phyloP scores from a whole-genome alignment of 345 rosid genomes.

The Populus nigra region DNA sequence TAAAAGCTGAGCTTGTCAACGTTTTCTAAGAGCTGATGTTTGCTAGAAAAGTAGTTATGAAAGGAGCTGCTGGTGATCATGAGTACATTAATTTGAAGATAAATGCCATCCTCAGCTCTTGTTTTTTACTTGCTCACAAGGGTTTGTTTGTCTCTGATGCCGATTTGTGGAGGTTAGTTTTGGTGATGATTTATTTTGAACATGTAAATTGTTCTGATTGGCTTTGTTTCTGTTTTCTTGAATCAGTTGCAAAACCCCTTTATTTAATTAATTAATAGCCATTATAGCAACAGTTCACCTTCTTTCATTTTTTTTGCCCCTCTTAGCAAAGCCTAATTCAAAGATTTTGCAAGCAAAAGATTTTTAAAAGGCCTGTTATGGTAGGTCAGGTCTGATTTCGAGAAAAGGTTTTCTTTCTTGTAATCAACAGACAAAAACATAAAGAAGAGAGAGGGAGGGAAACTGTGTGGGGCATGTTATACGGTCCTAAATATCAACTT shows the following conservation, averaged over 20 bases:
- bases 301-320: background rate
- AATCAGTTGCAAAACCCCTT: slow-evolving; percentile 8
- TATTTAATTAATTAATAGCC: background rate
- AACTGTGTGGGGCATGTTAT: slow-evolving; percentile 1
- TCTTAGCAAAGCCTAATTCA: slow-evolving; percentile 8
- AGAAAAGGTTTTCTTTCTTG: background rate
- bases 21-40: background rate
- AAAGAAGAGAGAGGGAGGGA: background rate
- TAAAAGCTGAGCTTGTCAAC: background rate
- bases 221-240: slow-evolving; percentile 4
- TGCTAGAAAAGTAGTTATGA: background rate
- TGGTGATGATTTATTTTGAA: background rate
- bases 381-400: slow-evolving; percentile 17
- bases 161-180: background rate
- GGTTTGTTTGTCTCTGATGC: background rate
- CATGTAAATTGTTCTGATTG: background rate
- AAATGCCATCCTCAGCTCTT: background rate
- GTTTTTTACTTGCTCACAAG: slow-evolving; percentile 13
- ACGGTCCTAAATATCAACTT: slow-evolving; percentile 32
- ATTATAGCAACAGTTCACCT: slow-evolving; percentile 1
- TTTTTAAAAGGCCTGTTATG: slow-evolving; percentile 11
- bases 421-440: background rate
- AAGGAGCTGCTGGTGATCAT: slow-evolving; percentile 4
- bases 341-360: slow-evolving; percentile 1
- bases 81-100: background rate